phyloP scores from a whole-genome alignment of 495 filamentous ascomycete species.

The Penicillium daleae region DNA sequence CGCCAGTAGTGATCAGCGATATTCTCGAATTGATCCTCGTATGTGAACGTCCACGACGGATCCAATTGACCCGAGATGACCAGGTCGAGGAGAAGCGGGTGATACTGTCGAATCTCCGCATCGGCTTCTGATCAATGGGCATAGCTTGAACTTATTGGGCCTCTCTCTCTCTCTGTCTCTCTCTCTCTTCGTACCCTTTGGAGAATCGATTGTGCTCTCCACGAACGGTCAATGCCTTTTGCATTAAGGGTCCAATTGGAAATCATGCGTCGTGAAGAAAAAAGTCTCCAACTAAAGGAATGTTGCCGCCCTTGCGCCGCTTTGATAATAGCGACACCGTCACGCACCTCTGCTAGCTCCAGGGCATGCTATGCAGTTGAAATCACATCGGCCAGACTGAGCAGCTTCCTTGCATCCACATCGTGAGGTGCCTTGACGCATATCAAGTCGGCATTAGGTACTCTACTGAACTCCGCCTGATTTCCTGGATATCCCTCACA shows the following conservation, averaged over 20 bases:
- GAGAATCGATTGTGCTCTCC: constrained; percentile 30
- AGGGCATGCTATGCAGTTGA: constrained; percentile 41
- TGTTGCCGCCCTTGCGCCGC: constrained; percentile 38
- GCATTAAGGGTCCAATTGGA: constrained; percentile 33
- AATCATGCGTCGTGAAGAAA: constrained; percentile 34
- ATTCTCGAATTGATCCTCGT: constrained; percentile 34
- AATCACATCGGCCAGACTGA: constrained; percentile 42
- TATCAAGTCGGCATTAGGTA: constrained; percentile 44
- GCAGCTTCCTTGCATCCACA: constrained; percentile 54
- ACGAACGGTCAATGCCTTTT: constrained; percentile 35
- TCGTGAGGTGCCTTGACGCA: constrained; percentile 47
- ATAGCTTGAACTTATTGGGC: not conserved
- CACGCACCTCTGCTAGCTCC: constrained; percentile 37
- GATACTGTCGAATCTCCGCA: constrained; percentile 21
- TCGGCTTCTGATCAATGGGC: not conserved
- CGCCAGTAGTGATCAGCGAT: constrained; percentile 28
- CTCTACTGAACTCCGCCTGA: constrained; percentile 45
- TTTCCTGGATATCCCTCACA: constrained; percentile 75
- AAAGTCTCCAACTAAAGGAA: constrained; percentile 40
- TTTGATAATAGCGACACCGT: constrained; percentile 40
- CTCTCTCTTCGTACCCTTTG: constrained; percentile 26
- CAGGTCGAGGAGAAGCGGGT: constrained; percentile 33
- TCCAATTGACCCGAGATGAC: constrained; percentile 30
- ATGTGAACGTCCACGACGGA: constrained; percentile 38
- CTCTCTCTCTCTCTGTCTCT: too few relatives aligned